A percentile compares a stretch with the other conserved stretches of the same genome.
These are phyloP conservation scores for Ceraceosorus guamensis DNA, from an alignment of 1,284 basidiomycete genomes.

Conservation along the genomic window DNA sequence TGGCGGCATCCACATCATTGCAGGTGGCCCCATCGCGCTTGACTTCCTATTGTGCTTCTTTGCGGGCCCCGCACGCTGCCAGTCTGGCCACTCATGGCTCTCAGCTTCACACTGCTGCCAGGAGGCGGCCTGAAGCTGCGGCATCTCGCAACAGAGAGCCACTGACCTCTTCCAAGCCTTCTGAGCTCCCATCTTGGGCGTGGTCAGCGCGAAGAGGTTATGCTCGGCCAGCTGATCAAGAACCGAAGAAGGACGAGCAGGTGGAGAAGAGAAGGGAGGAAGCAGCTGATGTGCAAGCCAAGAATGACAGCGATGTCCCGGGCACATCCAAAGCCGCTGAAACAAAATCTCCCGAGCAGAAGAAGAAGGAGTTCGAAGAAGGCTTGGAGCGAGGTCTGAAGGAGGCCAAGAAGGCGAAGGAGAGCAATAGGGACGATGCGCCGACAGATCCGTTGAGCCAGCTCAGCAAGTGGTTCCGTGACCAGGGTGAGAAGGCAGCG, in stretches of 20 bases:
- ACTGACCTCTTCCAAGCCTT: too few species aligned
- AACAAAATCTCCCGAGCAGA: background rate
- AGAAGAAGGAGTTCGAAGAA: slow-evolving; percentile 6
- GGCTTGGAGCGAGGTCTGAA: slow-evolving; percentile 6
- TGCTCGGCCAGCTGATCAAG: too few species aligned
- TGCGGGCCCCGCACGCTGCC: too few species aligned
- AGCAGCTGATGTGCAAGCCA: background rate
- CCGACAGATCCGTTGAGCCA: background rate
- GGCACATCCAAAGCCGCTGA: background rate
- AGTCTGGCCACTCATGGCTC: too few species aligned
- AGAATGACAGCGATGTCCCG: background rate
- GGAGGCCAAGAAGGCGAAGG: slow-evolving; percentile 8
- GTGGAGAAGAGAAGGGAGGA: background rate
- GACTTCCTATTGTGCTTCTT: too few species aligned
- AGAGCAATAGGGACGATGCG: background rate
- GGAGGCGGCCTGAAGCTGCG: too few species aligned
- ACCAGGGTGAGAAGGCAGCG: slow-evolving; percentile 16
- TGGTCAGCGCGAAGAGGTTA: too few species aligned
- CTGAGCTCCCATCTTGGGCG: too few species aligned
- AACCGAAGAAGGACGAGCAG: background rate
- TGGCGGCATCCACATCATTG: too few species aligned
- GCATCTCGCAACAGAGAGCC: too few species aligned
- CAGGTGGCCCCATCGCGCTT: too few species aligned
- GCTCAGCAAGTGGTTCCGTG: background rate
- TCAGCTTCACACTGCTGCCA: too few species aligned